Evolutionary conservation across 352 stramenopile species (phyloP).

Genomic region (Globisporangium middletonii): DNA sequence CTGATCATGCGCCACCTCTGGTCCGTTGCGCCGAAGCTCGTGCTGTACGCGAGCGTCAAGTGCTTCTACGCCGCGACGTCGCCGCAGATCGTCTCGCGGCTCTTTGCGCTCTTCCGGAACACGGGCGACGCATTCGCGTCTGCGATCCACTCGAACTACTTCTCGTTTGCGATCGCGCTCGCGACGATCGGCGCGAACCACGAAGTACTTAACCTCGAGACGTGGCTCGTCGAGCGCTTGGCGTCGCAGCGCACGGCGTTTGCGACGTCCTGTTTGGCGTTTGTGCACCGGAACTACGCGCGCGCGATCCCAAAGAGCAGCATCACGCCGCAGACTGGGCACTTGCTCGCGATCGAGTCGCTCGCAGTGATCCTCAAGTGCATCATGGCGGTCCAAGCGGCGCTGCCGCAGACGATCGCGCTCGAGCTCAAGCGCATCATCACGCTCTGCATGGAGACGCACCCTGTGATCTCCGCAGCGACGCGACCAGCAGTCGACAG

Average conservation of each 20-base stretch:
- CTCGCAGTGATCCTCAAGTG: constrained; percentile 81
- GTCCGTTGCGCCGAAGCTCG: constrained; percentile 81
- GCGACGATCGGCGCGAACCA: constrained; percentile 85
- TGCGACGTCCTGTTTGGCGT: constrained; percentile 76
- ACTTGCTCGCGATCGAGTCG: constrained; percentile 80
- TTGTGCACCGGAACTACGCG: constrained; percentile 81
- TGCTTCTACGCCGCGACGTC: constrained; percentile 79
- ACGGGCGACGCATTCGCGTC: constrained; percentile 77
- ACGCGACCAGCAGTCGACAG: constrained; percentile 12
- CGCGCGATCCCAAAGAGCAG: constrained; percentile 76
- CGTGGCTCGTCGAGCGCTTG: constrained; percentile 76
- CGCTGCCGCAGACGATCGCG: constrained; percentile 61
- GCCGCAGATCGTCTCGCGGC: constrained; percentile 70
- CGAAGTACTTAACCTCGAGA: constrained; percentile 78
- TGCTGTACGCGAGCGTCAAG: constrained; percentile 84
- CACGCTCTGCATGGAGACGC: constrained; percentile 73
- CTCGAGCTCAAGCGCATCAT: constrained; percentile 83
- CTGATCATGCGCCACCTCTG: constrained; percentile 86
- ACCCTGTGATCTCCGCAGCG: constrained; percentile 71
- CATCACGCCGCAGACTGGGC: constrained; percentile 74
- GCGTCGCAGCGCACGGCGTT: constrained; percentile 78
- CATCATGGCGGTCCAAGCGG: constrained; percentile 64
- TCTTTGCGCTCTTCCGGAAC: constrained; percentile 83
- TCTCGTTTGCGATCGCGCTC: constrained; percentile 77
- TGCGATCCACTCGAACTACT: constrained; percentile 86